Conservation (phyloP, 129 eudicot species). For the Pulicaria dysenterica region DNA sequence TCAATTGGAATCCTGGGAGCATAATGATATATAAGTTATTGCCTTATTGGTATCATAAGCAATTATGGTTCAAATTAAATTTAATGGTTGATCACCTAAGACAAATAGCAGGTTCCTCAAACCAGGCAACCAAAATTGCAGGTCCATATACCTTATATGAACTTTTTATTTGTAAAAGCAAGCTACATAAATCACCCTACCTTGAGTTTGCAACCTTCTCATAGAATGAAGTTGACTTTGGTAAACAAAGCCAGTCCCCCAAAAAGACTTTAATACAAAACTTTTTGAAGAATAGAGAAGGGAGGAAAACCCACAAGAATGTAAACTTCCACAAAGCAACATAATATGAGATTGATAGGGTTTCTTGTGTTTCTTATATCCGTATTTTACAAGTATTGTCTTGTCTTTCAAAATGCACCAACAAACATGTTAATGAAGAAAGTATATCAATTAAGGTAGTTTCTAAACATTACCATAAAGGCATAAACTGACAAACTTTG, state of each 20-base stretch:
- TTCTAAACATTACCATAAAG: no score
- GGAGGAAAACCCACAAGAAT: no score
- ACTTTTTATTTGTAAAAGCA: background rate
- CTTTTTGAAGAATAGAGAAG: no score
- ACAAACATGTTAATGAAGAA: no score
- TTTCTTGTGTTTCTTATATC: no score
- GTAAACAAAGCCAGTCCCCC: background rate
- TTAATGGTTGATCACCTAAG: background rate
- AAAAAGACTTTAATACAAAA: no score
- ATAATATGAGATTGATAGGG: no score
- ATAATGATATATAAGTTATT: slow-evolving; percentile 3
- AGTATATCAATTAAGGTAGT: no score
- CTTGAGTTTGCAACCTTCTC: background rate
- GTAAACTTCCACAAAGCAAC: no score
- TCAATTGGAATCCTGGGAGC: slow-evolving; percentile 4
- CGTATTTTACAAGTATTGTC: no score
- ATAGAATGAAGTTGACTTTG: slow-evolving; percentile 4
- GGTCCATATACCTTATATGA: background rate
- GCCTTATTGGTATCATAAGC: slow-evolving; percentile 9
- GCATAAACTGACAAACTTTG: no score
- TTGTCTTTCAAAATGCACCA: no score
- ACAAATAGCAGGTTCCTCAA: slow-evolving; percentile 8
- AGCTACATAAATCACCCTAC: slow-evolving; percentile 1
- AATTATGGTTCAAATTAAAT: background rate
- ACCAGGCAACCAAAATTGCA: slow-evolving; percentile 15